Base-by-base conservation (phyloP, 2,329 filamentous ascomycete species). In the Arachnomyces sp. region DNA sequence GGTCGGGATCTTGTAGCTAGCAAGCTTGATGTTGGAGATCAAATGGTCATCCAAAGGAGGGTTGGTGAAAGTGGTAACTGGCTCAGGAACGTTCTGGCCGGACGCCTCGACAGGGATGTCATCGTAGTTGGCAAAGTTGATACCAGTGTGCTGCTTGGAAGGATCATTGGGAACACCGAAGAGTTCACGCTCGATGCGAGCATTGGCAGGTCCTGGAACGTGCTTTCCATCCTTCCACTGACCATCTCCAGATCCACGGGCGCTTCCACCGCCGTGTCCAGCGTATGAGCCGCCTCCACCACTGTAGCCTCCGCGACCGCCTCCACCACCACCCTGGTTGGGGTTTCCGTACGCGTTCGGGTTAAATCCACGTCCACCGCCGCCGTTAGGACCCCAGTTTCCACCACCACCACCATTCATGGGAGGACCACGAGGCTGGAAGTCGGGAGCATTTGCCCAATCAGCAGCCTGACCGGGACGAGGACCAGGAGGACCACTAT, bases 61-160 rank as follows among this genome's bases (percentile, higher is more conserved):
- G 68, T 92, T 94, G 61, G 79, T 87, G 77, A 98, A 98, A 46
- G 80, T 76, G 51, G 81, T 81, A 52, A 95, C 86, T 31, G 90
- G 84, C 60, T 96, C 92, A 34, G 92, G 92, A 39, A 96, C 88
- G 59, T 94, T 80, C 39, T 87, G 82, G 45, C 92, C 92, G 45
- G 90, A 95, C 49, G 92, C 92, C 70, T 96, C 92, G 50, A 98
- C 92, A 40, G 92, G 92, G 52, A 98, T 98, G 66, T 98, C 92
- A 61, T 98, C 92, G 70, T 98, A 98, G 76, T 98, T 98, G 73
- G 94, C 83, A 64, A 98, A 98, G 78, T 98, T 98, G 83, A 98
- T 96, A 68, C 92, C 92, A 28, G 88, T 95, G 59, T 93, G 85
- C 66, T 94, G 85, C 76, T 95, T 96, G 52, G 83, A 80, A 48